Percentiles rank a stretch among this genome's conserved stretches.
These are phyloP conservation scores for Trifolium dubium DNA, from an alignment of 306 rosid species.

Conservation along the genomic window DNA sequence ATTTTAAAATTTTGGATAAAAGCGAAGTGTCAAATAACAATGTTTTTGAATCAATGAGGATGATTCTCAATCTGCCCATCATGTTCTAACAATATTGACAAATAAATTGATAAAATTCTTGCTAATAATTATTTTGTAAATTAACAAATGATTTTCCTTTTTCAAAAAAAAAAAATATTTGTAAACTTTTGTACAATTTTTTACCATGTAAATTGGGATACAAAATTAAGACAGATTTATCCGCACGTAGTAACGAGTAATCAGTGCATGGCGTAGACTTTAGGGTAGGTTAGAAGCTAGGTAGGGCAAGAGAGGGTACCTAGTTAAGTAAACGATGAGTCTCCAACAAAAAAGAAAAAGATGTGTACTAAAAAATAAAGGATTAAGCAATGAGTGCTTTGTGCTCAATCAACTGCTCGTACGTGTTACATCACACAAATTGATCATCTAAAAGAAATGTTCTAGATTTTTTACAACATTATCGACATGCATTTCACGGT, in stretches of 20 bases:
- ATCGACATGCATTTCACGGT: too few relatives aligned
- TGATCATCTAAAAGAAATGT: not conserved
- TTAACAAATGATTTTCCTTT: too few relatives aligned
- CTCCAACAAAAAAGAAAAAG: constrained; percentile 28
- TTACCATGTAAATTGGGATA: too few relatives aligned
- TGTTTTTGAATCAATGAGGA: too few relatives aligned
- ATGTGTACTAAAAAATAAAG: constrained; percentile 5
- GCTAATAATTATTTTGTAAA: too few relatives aligned
- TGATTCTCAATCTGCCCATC: too few relatives aligned
- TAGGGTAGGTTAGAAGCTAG: constrained; percentile 41
- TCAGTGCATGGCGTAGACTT: constrained; percentile 45
- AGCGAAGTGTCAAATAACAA: too few relatives aligned
- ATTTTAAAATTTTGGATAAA: too few relatives aligned
- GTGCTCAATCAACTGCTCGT: constrained; percentile 23
- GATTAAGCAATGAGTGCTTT: constrained; percentile 13
- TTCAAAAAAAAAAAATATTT: too few relatives aligned
- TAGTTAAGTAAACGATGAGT: constrained; percentile 34
- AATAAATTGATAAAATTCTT: too few relatives aligned
- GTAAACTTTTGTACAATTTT: too few relatives aligned
- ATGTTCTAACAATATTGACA: too few relatives aligned
- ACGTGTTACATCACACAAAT: constrained; percentile 13
- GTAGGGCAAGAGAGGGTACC: constrained; percentile 37
- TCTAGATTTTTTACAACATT: not conserved
- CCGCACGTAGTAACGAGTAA: constrained; percentile 34
- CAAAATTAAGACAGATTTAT: not conserved